Conservation (phyloP, 1,284 basidiomycete genomes). For the Fomitopsis pinicola region DNA sequence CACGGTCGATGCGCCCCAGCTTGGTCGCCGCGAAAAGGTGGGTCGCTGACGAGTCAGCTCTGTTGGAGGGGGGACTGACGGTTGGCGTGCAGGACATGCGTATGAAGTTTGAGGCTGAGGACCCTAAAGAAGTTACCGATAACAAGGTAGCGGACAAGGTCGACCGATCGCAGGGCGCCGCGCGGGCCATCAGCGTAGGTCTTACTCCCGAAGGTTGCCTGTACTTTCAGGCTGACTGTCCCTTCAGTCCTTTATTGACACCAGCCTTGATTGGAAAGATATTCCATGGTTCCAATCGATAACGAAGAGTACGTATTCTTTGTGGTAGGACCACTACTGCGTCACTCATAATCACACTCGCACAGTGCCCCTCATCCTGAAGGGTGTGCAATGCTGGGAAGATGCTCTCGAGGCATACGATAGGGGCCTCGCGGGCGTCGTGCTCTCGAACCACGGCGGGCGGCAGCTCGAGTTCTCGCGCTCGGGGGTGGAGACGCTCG, state of each 20-base stretch:
- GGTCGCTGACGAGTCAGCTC: too few relatives aligned
- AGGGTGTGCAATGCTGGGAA: slow-evolving; percentile 70
- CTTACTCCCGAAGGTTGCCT: neutral
- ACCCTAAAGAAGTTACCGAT: neutral
- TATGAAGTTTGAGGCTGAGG: slow-evolving; percentile 77
- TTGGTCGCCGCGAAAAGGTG: slow-evolving; percentile 86
- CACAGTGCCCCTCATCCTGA: slow-evolving; percentile 89
- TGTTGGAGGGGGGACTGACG: neutral
- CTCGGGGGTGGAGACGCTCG: slow-evolving; percentile 48
- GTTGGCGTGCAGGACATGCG: slow-evolving; percentile 72
- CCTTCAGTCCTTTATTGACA: slow-evolving; percentile 89
- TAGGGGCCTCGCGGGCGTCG: slow-evolving; percentile 74
- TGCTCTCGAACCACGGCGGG: slow-evolving; percentile 89
- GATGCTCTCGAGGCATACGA: slow-evolving; percentile 89
- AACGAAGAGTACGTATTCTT: slow-evolving; percentile 62
- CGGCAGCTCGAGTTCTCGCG: slow-evolving; percentile 90
- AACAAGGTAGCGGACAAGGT: slow-evolving; percentile 28
- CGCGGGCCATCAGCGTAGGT: slow-evolving; percentile 27
- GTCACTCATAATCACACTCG: neutral
- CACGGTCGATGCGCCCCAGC: slow-evolving; percentile 91
- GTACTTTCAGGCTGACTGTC: neutral
- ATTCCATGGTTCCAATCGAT: slow-evolving; percentile 86
- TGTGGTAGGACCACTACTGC: neutral
- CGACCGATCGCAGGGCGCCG: slow-evolving; percentile 28
- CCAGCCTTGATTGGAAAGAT: slow-evolving; percentile 84